Base-by-base conservation (phyloP, 2,329 filamentous ascomycete genomes). In the Westerdykella sp. region DNA sequence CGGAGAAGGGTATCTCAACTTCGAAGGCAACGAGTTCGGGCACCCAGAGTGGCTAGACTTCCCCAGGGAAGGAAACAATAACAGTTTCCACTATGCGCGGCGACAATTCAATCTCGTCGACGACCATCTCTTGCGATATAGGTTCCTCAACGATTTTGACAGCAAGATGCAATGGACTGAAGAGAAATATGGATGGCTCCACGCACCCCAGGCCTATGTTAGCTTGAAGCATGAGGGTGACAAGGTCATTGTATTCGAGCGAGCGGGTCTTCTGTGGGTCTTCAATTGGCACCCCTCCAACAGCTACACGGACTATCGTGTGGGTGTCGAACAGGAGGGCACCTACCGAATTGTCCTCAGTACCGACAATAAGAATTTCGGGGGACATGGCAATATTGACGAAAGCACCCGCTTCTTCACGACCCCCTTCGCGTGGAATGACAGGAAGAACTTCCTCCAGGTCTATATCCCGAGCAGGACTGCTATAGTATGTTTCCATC, bases 11-110 rank as follows among this genome's bases (percentile, higher is more conserved):
- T 98, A 95, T 63, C 84, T 98, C 41, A 98, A 97, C 73, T 98
- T 98, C 57, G 90, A 96, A 71, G 93, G 93, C 48, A 98, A 98
- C 68, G 93, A 98, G 69, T 98, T 98, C 61, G 93, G 93, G 1
- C 93, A 98, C 64, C 93, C 93, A 0, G 93, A 98, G 69, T 98
- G 93, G 93, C 85, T 98, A 32, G 93, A 98, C 67, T 98, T 98
- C 69, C 93, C 93, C 4, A 86, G 93, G 40, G 88, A 84, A 59
- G 93, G 93, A 46, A 96, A 96, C 70, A 73, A 83, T 60, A 95
- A 95, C 70, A 93, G 86, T 37, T 96, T 90, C 75, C 91, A 87
- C 82, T 95, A 95, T 63, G 90, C 90, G 2, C 81, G 93, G 16
- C 85, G 93, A 46, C 91, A 96, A 66, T 82, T 96, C 54, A 97